Base-by-base conservation (phyloP, 2,329 filamentous ascomycete species). In the Fusarium foetens region DNA sequence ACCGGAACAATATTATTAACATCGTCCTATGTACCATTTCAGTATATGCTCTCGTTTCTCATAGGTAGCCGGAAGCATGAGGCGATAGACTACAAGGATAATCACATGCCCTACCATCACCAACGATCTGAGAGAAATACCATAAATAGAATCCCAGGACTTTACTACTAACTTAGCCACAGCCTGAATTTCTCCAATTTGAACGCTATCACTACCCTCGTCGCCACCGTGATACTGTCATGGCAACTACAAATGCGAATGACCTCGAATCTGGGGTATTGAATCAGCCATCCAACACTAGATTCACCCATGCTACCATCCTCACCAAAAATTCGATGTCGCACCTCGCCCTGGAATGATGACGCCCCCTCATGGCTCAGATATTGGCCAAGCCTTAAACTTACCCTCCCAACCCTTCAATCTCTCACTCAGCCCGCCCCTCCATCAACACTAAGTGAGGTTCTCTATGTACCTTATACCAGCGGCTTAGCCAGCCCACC, bases 381-480 rank as follows among this genome's bases (percentile, higher is more conserved):
- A 52, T 51, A 57, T 51, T 63, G 58, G 25, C 52, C 43, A 68
- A 63, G 64, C 55, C 59, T 41, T 36, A 43, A 67, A 71, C 60
- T 55, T 66, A 57, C 69, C 59, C 66, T 49, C 57, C 65, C 38
- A 63, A 33, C n/a, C 31, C 43, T 66, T 48, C 46, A 43, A 46
- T 46, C 45, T 51, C 39, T 42, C 53, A 60, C n/a, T 66, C 64
- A 61, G 53, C 41, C 61, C 51, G 29, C 53, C 53, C 38, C 62
- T 52, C 62, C 53, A 52, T 58, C 33, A 35, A 57, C 27, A 39
- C 48, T 33, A 70, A 67, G 70, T 39, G 19, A 27, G 16, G 33
- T 27, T 27, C 35, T 39, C n/a, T 17, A 17, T 39, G 49, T 70
- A 72, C 60, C 66, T 23, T 53, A 36, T 73, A 73, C 70, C 29